Conservation (phyloP, 2,329 filamentous ascomycete species). For the Lasiodiplodia sp. region DNA sequence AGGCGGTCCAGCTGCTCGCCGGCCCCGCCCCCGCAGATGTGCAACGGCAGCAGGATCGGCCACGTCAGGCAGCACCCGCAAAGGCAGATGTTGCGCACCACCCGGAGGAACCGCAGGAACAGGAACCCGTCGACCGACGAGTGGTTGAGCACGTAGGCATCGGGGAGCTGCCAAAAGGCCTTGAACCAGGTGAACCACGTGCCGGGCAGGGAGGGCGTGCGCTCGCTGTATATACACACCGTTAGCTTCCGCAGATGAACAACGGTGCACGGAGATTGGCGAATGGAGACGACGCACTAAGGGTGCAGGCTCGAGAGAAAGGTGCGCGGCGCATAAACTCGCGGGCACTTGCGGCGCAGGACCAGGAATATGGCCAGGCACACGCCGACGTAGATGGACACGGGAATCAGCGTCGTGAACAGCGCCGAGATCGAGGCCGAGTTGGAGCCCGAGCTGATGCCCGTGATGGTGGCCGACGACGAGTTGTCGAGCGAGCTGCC, state of each 20-base stretch:
- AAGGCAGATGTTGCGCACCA: conserved; percentile 78
- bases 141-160: conserved; percentile 85
- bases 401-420: conserved; percentile 62
- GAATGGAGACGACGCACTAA: conserved; percentile 32
- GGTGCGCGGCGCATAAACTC: conserved; percentile 65
- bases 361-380: conserved; percentile 61
- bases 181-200: conserved; percentile 49
- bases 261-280: neutral
- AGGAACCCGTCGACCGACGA: conserved; percentile 92
- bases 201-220: neutral
- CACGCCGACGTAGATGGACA: conserved; percentile 57
- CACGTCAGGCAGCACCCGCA: conserved; percentile 85
- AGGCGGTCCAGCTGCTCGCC: conserved; percentile 76
- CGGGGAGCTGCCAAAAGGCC: conserved; percentile 63
- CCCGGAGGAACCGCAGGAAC: conserved; percentile 85
- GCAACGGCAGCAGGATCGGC: conserved; percentile 88
- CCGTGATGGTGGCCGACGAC: conserved; percentile 49
- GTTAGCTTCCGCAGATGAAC: conserved; percentile 32
- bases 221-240: neutral
- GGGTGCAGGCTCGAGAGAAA: conserved; percentile 21
- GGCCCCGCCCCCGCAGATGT: conserved; percentile 77
- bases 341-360: conserved; percentile 57
- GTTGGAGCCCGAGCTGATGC: conserved; percentile 38
- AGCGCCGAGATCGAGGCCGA: conserved; percentile 50
- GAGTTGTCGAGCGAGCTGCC: conserved; percentile 54